A percentile compares a stretch with the other conserved stretches of the same genome.
These are phyloP conservation scores for Colletotrichum siamense DNA, from an alignment of 2,329 filamentous ascomycete species.

Conservation along the genomic window DNA sequence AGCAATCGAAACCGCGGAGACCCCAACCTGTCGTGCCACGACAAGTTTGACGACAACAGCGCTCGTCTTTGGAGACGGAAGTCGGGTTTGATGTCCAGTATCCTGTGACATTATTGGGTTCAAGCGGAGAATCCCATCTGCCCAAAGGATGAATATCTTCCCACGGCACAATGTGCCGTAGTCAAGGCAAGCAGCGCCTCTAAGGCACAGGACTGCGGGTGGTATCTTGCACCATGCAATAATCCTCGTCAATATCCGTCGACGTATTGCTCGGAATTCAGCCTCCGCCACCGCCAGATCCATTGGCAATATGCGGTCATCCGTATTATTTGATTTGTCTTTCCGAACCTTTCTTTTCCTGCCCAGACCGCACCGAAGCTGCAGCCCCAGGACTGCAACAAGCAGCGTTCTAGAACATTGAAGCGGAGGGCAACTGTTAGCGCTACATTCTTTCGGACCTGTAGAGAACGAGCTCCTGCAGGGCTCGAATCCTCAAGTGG, in stretches of 20 bases:
- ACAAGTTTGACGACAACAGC: neutral
- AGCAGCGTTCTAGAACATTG: neutral
- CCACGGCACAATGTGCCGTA: neutral
- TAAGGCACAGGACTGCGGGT: neutral
- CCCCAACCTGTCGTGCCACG: neutral
- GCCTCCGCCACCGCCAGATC: neutral
- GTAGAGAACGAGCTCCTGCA: neutral
- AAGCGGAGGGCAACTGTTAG: neutral
- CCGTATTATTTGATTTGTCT: neutral
- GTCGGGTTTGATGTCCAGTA: neutral
- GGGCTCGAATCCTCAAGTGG: neutral
- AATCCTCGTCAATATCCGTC: neutral
- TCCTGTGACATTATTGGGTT: fast-evolving
- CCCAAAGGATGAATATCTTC: neutral
- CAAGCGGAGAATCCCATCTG: neutral
- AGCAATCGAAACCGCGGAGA: neutral
- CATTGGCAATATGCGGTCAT: neutral
- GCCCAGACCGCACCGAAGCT: neutral
- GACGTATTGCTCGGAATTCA: neutral
- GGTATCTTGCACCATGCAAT: neutral
- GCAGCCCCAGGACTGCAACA: neutral
- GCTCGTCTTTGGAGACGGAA: neutral
- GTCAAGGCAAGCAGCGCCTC: neutral
- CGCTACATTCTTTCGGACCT: neutral
- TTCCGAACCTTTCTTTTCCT: neutral